phyloP scores from a whole-genome alignment of 352 stramenopile genomes.

The Thraustochytrium striatum region DNA sequence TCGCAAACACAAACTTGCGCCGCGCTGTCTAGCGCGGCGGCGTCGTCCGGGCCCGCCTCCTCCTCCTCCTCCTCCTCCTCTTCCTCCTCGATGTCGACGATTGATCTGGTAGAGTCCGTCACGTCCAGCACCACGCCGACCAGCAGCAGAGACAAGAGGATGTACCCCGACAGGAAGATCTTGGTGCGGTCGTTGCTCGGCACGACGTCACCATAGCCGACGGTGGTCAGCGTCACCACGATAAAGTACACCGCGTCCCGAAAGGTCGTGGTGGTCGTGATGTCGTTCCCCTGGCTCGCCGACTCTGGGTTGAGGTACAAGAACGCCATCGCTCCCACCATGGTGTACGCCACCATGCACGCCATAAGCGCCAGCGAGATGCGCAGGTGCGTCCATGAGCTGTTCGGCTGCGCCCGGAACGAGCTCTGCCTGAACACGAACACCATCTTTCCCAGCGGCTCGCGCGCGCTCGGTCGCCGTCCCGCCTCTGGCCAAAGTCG shows the following conservation, averaged over 20 bases:
- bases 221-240: constrained; percentile 26
- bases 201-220: constrained; percentile 37
- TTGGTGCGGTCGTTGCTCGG: constrained; percentile 19
- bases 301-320: not conserved
- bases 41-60: not conserved
- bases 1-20: not conserved
- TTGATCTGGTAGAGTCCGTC: constrained; percentile 15
- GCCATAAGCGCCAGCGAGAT: not conserved
- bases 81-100: constrained; percentile 15
- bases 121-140: constrained; percentile 13
- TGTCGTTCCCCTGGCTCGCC: not conserved
- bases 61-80: constrained; percentile 36
- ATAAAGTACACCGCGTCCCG: constrained; percentile 34
- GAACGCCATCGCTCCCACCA: not conserved
- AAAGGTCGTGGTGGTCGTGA: constrained; percentile 7
- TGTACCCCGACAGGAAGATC: constrained; percentile 16
- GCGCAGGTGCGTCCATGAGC: not conserved
- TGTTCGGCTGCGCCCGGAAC: not conserved
- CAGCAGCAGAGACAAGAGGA: constrained; percentile 7
- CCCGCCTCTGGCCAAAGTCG: too few relatives aligned
- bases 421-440: constrained; percentile 12
- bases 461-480: not conserved
- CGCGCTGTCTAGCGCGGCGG: not conserved
- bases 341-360: not conserved
- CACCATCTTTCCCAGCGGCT: not conserved